These are phyloP conservation scores for Tephrocybe sp. DNA, from an alignment of 768 basidiomycete species.

Conservation along the genomic window DNA sequence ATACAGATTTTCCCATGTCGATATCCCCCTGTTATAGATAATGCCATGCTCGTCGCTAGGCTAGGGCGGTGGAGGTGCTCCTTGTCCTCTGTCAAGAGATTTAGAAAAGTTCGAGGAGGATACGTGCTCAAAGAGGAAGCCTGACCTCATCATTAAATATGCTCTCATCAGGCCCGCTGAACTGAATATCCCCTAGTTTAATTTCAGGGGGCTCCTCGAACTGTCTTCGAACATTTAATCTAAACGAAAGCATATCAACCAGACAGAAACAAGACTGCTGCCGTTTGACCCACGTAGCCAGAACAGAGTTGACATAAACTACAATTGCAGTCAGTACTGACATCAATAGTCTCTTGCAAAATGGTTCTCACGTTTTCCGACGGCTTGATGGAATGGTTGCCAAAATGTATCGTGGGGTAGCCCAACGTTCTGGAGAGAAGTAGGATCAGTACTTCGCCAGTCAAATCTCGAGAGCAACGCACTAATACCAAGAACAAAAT, in stretches of 20 bases:
- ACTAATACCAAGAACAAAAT: conserved; percentile 9
- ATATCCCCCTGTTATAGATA: background rate
- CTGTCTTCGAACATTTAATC: conserved; percentile 6
- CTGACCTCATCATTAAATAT: background rate
- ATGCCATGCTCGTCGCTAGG: background rate
- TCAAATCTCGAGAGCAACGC: background rate
- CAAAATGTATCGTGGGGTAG: conserved; percentile 9
- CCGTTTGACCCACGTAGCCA: conserved; percentile 8
- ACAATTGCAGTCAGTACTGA: background rate
- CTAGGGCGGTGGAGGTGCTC: background rate
- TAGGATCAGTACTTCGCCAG: background rate
- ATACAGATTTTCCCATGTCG: background rate
- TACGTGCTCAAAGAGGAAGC: background rate
- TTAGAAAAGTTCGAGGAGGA: too few relatives aligned
- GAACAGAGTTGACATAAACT: conserved; percentile 8
- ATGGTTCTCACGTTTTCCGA: conserved; percentile 5
- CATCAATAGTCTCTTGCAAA: background rate
- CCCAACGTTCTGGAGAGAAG: conserved; percentile 4
- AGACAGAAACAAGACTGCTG: background rate
- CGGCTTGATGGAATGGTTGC: conserved; percentile 12
- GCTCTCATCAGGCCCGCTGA: background rate
- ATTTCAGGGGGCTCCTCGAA: conserved; percentile 4
- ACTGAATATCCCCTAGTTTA: conserved; percentile 3
- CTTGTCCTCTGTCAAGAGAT: background rate
- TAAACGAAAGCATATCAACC: background rate